Percentiles rank a stretch among this genome's conserved stretches.
These are phyloP conservation scores for Microsporum ferrugineum DNA, from an alignment of 2,329 filamentous ascomycete species.

Conservation along the genomic window DNA sequence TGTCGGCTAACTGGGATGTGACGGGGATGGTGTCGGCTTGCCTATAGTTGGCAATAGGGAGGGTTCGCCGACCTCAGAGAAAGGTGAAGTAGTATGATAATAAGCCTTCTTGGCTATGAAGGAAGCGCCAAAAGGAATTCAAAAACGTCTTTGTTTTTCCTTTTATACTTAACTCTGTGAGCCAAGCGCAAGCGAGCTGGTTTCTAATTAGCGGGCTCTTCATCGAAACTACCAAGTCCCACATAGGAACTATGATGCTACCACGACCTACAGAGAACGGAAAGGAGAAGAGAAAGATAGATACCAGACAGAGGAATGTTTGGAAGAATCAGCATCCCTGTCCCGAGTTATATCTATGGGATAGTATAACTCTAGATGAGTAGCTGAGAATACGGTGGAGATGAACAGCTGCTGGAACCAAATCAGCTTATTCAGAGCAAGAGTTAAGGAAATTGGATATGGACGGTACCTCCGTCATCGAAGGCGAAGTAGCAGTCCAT, in stretches of 20 bases:
- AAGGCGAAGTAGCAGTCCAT: background rate
- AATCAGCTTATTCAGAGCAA: background rate
- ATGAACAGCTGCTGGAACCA: background rate
- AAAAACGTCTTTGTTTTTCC: background rate
- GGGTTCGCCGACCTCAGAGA: background rate
- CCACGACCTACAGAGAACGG: background rate
- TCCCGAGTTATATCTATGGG: background rate
- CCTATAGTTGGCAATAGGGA: background rate
- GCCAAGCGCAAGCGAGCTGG: background rate
- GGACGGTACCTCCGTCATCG: background rate
- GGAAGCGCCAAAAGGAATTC: background rate
- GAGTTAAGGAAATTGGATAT: background rate
- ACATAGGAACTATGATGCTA: background rate
- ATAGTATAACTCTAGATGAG: background rate
- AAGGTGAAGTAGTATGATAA: background rate
- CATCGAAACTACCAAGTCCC: background rate
- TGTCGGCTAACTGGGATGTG: background rate
- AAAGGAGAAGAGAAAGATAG: background rate
- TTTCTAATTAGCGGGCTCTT: background rate
- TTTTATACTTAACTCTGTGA: background rate
- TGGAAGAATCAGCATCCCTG: background rate
- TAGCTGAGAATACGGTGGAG: background rate
- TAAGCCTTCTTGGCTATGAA: conserved; percentile 1
- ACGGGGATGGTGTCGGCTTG: background rate
- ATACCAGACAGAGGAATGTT: background rate